phyloP scores from a whole-genome alignment of 2,329 filamentous ascomycete species.

The Tolypocladium pustulatum region DNA sequence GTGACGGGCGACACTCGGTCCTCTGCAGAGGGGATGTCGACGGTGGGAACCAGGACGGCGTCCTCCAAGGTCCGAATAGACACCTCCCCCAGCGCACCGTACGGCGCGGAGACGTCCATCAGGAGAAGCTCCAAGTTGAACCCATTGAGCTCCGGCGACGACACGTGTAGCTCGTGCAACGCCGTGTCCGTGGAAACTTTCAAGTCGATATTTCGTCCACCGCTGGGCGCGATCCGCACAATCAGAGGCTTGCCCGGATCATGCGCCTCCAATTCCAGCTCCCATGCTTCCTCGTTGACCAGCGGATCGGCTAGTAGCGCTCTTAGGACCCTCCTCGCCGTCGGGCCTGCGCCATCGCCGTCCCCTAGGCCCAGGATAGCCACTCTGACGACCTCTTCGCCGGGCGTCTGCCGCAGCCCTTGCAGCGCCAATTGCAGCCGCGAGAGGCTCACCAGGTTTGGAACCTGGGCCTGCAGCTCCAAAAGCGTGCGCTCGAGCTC shows the following conservation, averaged over 20 bases:
- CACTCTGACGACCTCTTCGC: conserved; percentile 47
- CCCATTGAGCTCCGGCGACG: conserved; percentile 50
- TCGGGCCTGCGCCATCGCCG: conserved; percentile 26
- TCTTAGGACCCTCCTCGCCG: conserved; percentile 55
- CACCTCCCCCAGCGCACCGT: conserved; percentile 18
- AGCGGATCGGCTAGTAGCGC: conserved; percentile 63
- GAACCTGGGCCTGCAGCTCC: conserved; percentile 49
- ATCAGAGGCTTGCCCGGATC: conserved; percentile 48
- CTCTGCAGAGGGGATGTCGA: conserved; percentile 58
- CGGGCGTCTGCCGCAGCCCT: conserved; percentile 46
- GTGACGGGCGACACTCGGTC: conserved; percentile 57
- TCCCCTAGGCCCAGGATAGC: conserved; percentile 41
- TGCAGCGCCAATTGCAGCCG: conserved; percentile 61
- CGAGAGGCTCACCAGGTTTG: conserved; percentile 55
- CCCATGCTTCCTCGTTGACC: conserved; percentile 53
- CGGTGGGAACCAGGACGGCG: conserved; percentile 61
- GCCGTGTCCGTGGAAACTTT: conserved; percentile 22
- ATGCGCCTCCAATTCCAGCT: conserved; percentile 45
- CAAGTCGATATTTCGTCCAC: conserved; percentile 17
- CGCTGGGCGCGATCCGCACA: conserved; percentile 38
- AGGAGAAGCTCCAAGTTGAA: conserved; percentile 56
- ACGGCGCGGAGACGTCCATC: conserved; percentile 35
- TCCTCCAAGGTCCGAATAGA: conserved; percentile 42
- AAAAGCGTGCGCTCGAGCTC: conserved; percentile 50
- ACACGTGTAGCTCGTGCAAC: conserved; percentile 49